Percentiles rank a stretch among this genome's conserved stretches.
phyloP scores from a whole-genome alignment of 2,329 filamentous ascomycete species.

The Stachybotrys echinatus region DNA sequence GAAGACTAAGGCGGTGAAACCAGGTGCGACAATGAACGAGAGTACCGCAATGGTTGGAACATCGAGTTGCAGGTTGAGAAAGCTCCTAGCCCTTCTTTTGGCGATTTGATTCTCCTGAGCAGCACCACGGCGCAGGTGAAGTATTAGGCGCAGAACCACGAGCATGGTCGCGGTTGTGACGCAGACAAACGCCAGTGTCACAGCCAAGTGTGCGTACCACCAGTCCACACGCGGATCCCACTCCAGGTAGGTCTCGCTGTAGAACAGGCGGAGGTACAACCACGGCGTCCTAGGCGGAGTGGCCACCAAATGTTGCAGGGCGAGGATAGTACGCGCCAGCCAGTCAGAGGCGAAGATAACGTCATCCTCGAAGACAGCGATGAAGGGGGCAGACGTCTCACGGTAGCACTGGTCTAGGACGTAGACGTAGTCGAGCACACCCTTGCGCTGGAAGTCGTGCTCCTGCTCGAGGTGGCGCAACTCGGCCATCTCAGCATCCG shows the following conservation, averaged over 20 bases:
- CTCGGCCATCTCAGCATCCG: not conserved
- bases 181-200: not conserved
- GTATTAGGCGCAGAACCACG: not conserved
- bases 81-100: no score
- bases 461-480: not conserved
- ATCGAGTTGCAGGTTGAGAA: no score
- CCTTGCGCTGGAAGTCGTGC: slow-evolving; percentile 2
- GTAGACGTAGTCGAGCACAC: slow-evolving; percentile 3
- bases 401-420: slow-evolving; percentile 11
- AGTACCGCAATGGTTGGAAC: no score
- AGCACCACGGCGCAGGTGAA: no score
- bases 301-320: slow-evolving; percentile 59
- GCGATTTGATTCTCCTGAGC: no score
- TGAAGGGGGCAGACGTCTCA: slow-evolving; percentile 35
- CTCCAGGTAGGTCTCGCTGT: slow-evolving; percentile 22
- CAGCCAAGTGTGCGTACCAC: not conserved
- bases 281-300: slow-evolving; percentile 31
- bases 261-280: slow-evolving; percentile 64
- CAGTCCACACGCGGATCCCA: not conserved
- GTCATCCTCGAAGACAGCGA: slow-evolving; percentile 67
- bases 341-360: slow-evolving; percentile 86
- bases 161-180: not conserved
- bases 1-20: no score
- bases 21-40: no score
- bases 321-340: slow-evolving; percentile 70